Conservation (phyloP, 345 rosid genomes). For the Salix exigua region DNA sequence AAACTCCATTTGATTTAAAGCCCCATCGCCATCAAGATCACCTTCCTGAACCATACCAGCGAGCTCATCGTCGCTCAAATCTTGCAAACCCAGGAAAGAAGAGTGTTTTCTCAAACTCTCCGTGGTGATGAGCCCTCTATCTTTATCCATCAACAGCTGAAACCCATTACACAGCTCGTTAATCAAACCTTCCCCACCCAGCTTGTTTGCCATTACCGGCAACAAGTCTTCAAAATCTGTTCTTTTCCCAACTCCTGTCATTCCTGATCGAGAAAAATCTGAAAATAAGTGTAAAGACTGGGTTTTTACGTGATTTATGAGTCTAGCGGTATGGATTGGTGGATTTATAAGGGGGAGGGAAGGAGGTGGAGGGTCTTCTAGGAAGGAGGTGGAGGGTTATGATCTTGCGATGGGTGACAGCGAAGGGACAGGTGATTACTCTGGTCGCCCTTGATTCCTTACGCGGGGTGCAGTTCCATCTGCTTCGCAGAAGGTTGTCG, state of each 20-base stretch:
- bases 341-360: background rate
- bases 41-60: slow-evolving; percentile 66
- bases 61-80: slow-evolving; percentile 68
- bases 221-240: slow-evolving; percentile 55
- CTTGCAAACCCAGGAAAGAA: slow-evolving; percentile 59
- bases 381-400: slow-evolving; percentile 36
- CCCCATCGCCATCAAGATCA: slow-evolving; percentile 70
- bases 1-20: slow-evolving; percentile 82
- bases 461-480: background rate
- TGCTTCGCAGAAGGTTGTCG: slow-evolving; percentile 18
- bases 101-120: slow-evolving; percentile 62
- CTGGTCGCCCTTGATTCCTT: slow-evolving; percentile 20
- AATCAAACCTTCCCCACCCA: slow-evolving; percentile 76
- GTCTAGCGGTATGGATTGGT: background rate
- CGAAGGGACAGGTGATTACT: slow-evolving; percentile 35
- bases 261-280: background rate
- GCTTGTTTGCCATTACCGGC: slow-evolving; percentile 70
- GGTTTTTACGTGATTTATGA: slow-evolving; percentile 22
- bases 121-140: slow-evolving; percentile 64
- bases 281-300: slow-evolving; percentile 20
- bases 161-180: slow-evolving; percentile 83
- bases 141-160: slow-evolving; percentile 57
- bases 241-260: background rate
- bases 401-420: slow-evolving; percentile 37
- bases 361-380: slow-evolving; percentile 37